Evolutionary conservation across 1,139 yeast species (phyloP).

Genomic region (Suhomyces coccinellae): DNA sequence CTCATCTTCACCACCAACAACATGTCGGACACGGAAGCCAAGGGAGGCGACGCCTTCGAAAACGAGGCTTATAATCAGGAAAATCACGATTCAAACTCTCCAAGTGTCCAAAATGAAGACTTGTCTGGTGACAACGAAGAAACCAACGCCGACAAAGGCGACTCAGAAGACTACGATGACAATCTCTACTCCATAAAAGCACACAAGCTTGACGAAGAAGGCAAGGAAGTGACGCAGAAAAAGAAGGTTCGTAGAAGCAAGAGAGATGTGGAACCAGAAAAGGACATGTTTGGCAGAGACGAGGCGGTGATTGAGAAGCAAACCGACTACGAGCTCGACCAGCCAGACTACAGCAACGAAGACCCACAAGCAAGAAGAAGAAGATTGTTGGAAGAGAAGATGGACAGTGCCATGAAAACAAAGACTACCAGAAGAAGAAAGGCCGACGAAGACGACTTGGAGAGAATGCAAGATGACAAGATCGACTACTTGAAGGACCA

Average conservation of each 20-base stretch:
- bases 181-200: constrained; percentile 34
- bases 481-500: constrained; percentile 78
- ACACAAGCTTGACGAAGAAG: constrained; percentile 27
- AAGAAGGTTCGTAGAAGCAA: constrained; percentile 36
- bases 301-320: constrained; percentile 4
- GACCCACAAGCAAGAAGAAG: constrained; percentile 59
- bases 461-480: constrained; percentile 90
- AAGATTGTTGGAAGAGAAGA: constrained; percentile 74
- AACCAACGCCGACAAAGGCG: not conserved
- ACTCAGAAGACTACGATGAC: constrained; percentile 17
- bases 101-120: not conserved
- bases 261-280: constrained; percentile 11
- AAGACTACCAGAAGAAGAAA: constrained; percentile 58
- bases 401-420: constrained; percentile 74
- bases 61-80: constrained; percentile 1
- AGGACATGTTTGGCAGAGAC: constrained; percentile 15
- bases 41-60: constrained; percentile 3
- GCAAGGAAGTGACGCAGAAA: constrained; percentile 36
- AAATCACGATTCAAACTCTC: constrained; percentile 1
- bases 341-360: constrained; percentile 32
- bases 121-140: not conserved
- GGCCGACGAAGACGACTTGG: constrained; percentile 88
- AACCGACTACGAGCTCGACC: constrained; percentile 13
- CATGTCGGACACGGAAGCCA: constrained; percentile 9
- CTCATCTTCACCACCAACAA: constrained; percentile 1